Evolutionary conservation across 805 yeast species (phyloP).

Genomic region (Yamadazyma kitorensis): DNA sequence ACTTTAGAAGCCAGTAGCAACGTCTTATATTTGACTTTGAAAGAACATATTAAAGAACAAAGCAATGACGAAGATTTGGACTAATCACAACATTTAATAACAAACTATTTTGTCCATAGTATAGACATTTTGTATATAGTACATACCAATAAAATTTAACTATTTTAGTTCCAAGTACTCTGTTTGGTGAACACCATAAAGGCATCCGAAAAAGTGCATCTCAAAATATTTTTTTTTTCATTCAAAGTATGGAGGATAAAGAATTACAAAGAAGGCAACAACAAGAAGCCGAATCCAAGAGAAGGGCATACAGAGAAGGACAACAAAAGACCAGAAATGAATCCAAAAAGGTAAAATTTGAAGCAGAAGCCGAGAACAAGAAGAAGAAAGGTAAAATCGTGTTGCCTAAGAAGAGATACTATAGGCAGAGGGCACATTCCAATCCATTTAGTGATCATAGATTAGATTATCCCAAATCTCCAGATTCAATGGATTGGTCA

Average conservation of each 20-base stretch:
- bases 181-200: no score
- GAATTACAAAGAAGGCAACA: conserved; percentile 20
- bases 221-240: no score
- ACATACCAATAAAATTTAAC: no score
- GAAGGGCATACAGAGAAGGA: conserved; percentile 49
- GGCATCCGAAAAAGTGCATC: no score
- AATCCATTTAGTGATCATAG: conserved; percentile 96
- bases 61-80: conserved; percentile 8
- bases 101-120: neutral
- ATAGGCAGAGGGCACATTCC: conserved; percentile 96
- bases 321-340: conserved; percentile 26
- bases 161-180: neutral
- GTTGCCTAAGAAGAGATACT: conserved; percentile 80
- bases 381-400: conserved; percentile 43
- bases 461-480: conserved; percentile 80
- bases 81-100: no score
- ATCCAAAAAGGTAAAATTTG: conserved; percentile 45
- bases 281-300: conserved; percentile 34
- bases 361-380: conserved; percentile 21
- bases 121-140: no score
- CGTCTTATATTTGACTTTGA: conserved; percentile 69
- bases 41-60: conserved; percentile 31
- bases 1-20: conserved; percentile 73
- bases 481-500: conserved; percentile 86
- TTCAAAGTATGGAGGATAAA: conserved; percentile 4